Evolutionary conservation across 2,329 filamentous ascomycete species (phyloP).

Genomic region (Didymella segeticola): DNA sequence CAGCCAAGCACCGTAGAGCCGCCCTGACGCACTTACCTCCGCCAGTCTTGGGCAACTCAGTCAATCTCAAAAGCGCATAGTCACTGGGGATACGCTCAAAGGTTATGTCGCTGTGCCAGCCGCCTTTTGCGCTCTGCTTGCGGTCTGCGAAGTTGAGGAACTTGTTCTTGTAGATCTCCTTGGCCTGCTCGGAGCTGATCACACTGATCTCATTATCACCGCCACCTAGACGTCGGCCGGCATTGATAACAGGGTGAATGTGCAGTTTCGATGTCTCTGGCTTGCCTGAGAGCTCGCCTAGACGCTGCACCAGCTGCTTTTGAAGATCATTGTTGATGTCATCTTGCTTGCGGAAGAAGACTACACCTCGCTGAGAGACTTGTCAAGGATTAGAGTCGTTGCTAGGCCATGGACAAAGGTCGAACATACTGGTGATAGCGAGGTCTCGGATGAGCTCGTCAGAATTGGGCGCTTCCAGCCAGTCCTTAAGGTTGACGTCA

Average conservation of each 20-base stretch:
- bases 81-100: constrained; percentile 51
- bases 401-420: no score
- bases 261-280: constrained; percentile 64
- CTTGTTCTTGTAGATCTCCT: constrained; percentile 41
- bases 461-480: constrained; percentile 67
- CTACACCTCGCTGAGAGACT: constrained; percentile 61
- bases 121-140: constrained; percentile 56
- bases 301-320: constrained; percentile 60
- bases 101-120: constrained; percentile 61
- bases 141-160: constrained; percentile 24
- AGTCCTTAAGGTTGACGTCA: constrained; percentile 65
- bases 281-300: constrained; percentile 66
- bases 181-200: constrained; percentile 46
- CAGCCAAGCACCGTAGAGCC: not conserved
- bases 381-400: no score
- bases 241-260: constrained; percentile 64
- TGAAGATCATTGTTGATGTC: constrained; percentile 60
- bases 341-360: constrained; percentile 63
- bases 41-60: constrained; percentile 43
- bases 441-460: constrained; percentile 71
- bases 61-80: constrained; percentile 47
- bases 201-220: constrained; percentile 50
- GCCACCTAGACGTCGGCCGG: constrained; percentile 40
- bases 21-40: constrained; percentile 13
- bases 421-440: constrained; percentile 52